phyloP scores from a whole-genome alignment of 108 stramenopile genomes.

The Pseudonitzschia delicatissima region DNA sequence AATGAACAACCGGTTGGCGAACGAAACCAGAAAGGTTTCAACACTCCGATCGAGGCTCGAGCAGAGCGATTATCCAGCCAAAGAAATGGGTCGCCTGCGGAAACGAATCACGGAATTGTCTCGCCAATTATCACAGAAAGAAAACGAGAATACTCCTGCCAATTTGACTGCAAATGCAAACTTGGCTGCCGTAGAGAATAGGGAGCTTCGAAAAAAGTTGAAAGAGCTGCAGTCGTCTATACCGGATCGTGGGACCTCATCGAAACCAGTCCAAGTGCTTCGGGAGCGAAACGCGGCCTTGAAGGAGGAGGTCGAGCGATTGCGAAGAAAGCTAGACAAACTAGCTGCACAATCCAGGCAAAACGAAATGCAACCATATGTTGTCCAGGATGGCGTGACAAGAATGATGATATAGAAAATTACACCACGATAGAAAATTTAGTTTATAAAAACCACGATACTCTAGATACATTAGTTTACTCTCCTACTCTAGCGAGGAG shows the following conservation, averaged over 20 bases:
- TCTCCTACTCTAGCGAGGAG: too few relatives aligned
- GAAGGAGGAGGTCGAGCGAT: conserved; percentile 46
- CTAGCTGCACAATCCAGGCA: background rate
- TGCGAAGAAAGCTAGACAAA: conserved; percentile 35
- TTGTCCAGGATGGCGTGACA: background rate
- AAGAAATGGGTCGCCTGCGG: conserved; percentile 20
- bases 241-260: conserved; percentile 23
- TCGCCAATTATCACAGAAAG: conserved; percentile 1
- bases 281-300: conserved; percentile 41
- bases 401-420: background rate
- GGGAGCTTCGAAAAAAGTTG: conserved; percentile 31
- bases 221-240: conserved; percentile 25
- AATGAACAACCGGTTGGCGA: conserved; percentile 23
- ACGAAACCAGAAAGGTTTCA: conserved; percentile 37
- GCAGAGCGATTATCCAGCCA: conserved; percentile 15
- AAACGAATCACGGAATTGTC: conserved; percentile 13
- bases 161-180: background rate
- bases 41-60: conserved; percentile 34
- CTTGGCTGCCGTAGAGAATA: conserved; percentile 25
- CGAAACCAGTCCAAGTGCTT: conserved; percentile 38
- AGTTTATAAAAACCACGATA: background rate
- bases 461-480: background rate
- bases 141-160: too few relatives aligned
- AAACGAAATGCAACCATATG: background rate
- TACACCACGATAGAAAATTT: background rate